Conservation (phyloP, 2,329 filamentous ascomycete species). For the Colletotrichum sp. region DNA sequence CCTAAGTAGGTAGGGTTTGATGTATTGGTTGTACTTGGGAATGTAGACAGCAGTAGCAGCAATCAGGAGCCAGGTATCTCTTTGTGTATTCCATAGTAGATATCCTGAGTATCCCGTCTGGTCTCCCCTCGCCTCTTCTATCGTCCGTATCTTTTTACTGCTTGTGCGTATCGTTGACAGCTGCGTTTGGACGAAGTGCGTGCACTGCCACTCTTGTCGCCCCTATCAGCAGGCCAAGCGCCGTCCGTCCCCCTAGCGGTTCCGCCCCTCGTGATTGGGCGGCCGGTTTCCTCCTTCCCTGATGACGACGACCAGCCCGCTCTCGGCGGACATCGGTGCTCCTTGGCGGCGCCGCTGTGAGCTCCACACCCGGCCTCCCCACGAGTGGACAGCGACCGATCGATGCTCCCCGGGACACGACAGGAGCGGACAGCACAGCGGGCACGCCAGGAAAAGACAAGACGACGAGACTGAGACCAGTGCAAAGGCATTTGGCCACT, state of each 20-base stretch:
- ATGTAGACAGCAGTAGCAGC: background rate
- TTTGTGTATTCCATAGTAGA: background rate
- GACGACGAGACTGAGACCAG: background rate
- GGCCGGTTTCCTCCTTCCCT: background rate
- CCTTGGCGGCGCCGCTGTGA: conserved; percentile 19
- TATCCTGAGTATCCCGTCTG: background rate
- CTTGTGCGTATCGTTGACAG: background rate
- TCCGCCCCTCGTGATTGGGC: conserved; percentile 2
- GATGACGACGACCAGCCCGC: conserved; percentile 20
- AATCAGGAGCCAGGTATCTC: background rate
- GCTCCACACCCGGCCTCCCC: conserved; percentile 11
- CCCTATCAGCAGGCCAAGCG: conserved; percentile 1
- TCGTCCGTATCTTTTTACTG: background rate
- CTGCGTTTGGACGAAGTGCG: conserved; percentile 7
- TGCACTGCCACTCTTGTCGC: conserved; percentile 5
- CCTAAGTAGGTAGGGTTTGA: no score
- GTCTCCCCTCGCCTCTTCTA: background rate
- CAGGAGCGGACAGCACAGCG: background rate
- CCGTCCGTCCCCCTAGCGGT: background rate
- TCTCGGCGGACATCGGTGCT: conserved; percentile 17
- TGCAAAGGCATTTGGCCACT: background rate
- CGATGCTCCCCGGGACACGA: background rate
- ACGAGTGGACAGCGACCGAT: background rate
- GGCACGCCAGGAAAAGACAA: background rate
- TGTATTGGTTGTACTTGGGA: background rate